Evolutionary conservation across 2,329 filamentous ascomycete species (phyloP), one percentile per base, ranked within the genome.

Genomic region (Arthrobotrys conoides): DNA sequence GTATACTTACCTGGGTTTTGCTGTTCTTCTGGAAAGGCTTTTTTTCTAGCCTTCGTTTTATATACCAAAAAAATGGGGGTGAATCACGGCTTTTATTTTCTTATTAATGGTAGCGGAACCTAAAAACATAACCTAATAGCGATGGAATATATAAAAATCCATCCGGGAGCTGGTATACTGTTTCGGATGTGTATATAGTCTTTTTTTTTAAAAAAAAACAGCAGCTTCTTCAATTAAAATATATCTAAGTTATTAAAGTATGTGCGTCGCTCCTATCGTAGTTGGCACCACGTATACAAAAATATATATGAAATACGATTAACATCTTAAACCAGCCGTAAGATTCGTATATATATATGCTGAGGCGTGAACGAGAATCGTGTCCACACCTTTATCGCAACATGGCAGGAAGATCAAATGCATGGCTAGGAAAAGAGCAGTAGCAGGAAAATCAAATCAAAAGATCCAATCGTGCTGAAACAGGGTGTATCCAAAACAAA

Each of bases 401-500:
- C 33, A 41, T 44, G 5, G 57, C 8, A 44, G 57, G 36, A 61
- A 38, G 30, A 20, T 20, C 9, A 59, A 22, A 59, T 59, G 36
- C 30, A 20, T 46, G 44, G 44, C n/a, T 46, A 18, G n/a, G 12
- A 16, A 49, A 64, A 48, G 14, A 9, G 20, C 8, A 10, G n/a
- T 3, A 8, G 33, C 9, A 55, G 33, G 16, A 22, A 22, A 41
- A 68, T 27, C 30, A 30, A 9, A 64, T 46, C 24, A 46, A 30
- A 12, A 67, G 51, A 18, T 18, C 22, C 22, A 22, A 18, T 59
- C 9, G 48, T 51, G 57, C 36, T 33, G 30, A 46, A 27, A 41
- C 30, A 57, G 72, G 75, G 46, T 79, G 75, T 67, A 81, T 69
- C 46, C 78, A 70, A 80, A 41, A 66, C 53, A 33, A 48, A 76